Evolutionary conservation across 345 rosid genomes (phyloP), one percentile per base, ranked within the genome.

Genomic region (Garcia nutans): DNA sequence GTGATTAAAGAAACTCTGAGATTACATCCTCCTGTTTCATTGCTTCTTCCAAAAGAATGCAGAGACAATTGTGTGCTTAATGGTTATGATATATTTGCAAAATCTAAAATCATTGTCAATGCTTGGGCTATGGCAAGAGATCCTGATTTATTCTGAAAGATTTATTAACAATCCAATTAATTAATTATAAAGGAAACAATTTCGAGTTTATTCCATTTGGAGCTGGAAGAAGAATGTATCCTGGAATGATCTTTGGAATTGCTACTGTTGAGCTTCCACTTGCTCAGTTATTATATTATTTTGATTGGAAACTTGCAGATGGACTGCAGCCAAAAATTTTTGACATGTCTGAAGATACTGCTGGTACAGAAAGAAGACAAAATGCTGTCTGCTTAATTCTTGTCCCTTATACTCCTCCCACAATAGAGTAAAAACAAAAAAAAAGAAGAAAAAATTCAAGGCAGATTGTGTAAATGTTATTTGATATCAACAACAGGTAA

Each of bases 11-110:
- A 72, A 72, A 42, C 66, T 10, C 20, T 72, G 7, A 72, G 75
- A 23, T 19, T 72, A 8, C 67, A 72, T 28, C 65, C 67, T 55
- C 70, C 77, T 4, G 22, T 16, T 41, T 41, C 77, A 1, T 9
- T 74, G 42, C 10, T 74, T 15, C 19, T 71, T 26, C 65, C 72
- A 74, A 74, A 72, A 56, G 77, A 74, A 63, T 33, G 77, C 55
- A 54, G 65, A 10, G 63, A 54, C 42, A 41, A 17, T 0, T 74
- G 77, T 45, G 64, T 31, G 77, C 65, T 65, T 55, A 1, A 55
- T 17, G 68, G 77, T 0, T 59, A 72, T 16, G 33, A 37, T 3
- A 71, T 71, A 19, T 55, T 52, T 1, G 52, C 12, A 0, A 71
- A 71, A n/a, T 19, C 56, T 2, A 59, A 41, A 23, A 33, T 72